These are phyloP conservation scores for Staphylotrichum longicolle DNA, from an alignment of 495 filamentous ascomycete species.

Conservation along the genomic window DNA sequence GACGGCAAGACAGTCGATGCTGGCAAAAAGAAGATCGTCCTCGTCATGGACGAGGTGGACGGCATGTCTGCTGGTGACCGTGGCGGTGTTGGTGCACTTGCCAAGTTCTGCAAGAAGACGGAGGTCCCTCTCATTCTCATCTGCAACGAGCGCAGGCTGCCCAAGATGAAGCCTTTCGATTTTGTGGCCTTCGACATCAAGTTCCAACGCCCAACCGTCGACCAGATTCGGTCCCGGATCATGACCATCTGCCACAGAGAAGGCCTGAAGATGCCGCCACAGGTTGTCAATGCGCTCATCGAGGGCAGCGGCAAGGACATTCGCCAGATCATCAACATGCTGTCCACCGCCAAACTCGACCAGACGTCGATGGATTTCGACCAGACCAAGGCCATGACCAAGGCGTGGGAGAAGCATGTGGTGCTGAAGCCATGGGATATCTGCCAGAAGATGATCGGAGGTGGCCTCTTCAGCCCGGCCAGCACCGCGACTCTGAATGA, in stretches of 20 bases:
- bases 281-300: constrained; percentile 90
- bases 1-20: constrained; percentile 75
- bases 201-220: constrained; percentile 84
- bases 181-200: constrained; percentile 75
- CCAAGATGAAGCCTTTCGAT: constrained; percentile 98
- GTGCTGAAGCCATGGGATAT: constrained; percentile 98
- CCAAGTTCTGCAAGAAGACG: constrained; percentile 90
- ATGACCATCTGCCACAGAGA: constrained; percentile 94
- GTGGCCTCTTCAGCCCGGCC: constrained; percentile 76
- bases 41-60: constrained; percentile 99
- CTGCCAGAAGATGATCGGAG: constrained; percentile 82
- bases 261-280: constrained; percentile 76
- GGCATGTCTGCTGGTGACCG: constrained; percentile 98
- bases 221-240: constrained; percentile 83
- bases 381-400: constrained; percentile 85
- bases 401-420: constrained; percentile 96
- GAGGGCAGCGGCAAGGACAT: constrained; percentile 95
- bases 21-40: constrained; percentile 83
- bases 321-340: constrained; percentile 97
- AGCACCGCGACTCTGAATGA: constrained; percentile 88
- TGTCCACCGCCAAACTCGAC: constrained; percentile 88
- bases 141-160: constrained; percentile 88
- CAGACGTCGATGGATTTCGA: constrained; percentile 74
- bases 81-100: constrained; percentile 91
- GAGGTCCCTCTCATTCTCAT: constrained; percentile 94